Evolutionary conservation across 1,139 yeast genomes (phyloP), one percentile per base, ranked within the genome.

Genomic region (Casaregolazyma lundiana): DNA sequence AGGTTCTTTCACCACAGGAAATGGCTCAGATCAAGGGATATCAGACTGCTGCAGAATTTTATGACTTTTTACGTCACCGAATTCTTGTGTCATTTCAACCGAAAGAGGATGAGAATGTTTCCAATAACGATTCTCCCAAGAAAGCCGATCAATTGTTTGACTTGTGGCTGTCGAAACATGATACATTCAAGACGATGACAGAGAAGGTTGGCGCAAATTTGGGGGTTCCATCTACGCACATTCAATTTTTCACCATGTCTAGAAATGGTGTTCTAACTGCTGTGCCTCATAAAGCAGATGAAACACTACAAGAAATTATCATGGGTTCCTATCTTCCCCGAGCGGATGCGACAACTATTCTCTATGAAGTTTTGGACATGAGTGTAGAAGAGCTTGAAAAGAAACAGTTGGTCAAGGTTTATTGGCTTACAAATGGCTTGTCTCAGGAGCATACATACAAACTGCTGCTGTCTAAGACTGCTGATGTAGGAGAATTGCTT

Each of bases 331-430:
- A 76, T 47, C 45, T 55, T n/a, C 57, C 57, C 13, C 73, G 71
- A 47, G 46, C 47, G 15, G 32, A 26, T 26, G 50, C 59, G 58
- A 52, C 49, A 16, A 51, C 58, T n/a, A 52, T 67, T 17, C 44
- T 76, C 55, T 92, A 85, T 62, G 96, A 90, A 59, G 67, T 84
- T 1, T 73, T 94, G 57, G 83, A 80, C 38, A 81, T 89, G 42
- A 80, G 90, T 5, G 69, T 92, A 50, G 75, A 71, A 34, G 95
- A 89, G 52, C 76, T 84, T 57, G 98, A 94, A 64, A 80, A 77
- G 53, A 77, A 88, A 79, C 78, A 79, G 51, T 66, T 78, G 6
- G 67, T 90, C 35, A 78, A 75, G 50, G 53, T 69, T 13, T 53
- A 49, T n/a, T 67, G 64, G 58, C 53, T 64, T 45, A 59, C 64